Conservation (phyloP, 305 asterid species). For the Rubia occidens region DNA sequence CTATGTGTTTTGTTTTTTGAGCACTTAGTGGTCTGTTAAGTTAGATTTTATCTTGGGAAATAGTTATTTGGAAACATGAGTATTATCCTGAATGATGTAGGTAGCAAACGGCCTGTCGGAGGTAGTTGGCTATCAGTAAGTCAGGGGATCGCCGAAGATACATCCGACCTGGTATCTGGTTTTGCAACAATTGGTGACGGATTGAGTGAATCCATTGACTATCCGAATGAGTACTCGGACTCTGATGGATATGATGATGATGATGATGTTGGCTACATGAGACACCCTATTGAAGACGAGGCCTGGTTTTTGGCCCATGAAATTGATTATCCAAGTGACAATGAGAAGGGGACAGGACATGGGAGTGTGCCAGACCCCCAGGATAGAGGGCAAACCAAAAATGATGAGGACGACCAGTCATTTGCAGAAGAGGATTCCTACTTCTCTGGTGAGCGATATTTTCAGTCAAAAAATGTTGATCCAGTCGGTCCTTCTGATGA, state of each 20-base stretch:
- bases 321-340: slow-evolving; percentile 97
- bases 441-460: slow-evolving; percentile 73
- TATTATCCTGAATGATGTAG: slow-evolving; percentile 28
- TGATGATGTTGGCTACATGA: slow-evolving; percentile 95
- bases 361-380: slow-evolving; percentile 74
- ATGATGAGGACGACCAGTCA: slow-evolving; percentile 82
- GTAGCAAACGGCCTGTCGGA: slow-evolving; percentile 68
- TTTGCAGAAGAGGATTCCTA: slow-evolving; percentile 95
- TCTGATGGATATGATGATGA: slow-evolving; percentile 96
- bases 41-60: background rate
- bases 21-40: background rate
- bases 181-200: slow-evolving; percentile 94
- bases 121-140: slow-evolving; percentile 96
- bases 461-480: slow-evolving; percentile 58
- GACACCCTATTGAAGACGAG: slow-evolving; percentile 98
- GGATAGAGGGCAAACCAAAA: slow-evolving; percentile 59
- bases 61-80: background rate
- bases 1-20: background rate
- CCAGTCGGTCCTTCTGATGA: slow-evolving; percentile 47
- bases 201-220: slow-evolving; percentile 77
- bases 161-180: slow-evolving; percentile 94
- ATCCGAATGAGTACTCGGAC: slow-evolving; percentile 94
- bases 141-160: slow-evolving; percentile 95
- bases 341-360: slow-evolving; percentile 78
- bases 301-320: slow-evolving; percentile 96